A percentile compares a stretch with the other conserved stretches of the same genome.
Evolutionary conservation across 192 early-diverging fungal species (phyloP).

Genomic region (Chytriomyces sp.): DNA sequence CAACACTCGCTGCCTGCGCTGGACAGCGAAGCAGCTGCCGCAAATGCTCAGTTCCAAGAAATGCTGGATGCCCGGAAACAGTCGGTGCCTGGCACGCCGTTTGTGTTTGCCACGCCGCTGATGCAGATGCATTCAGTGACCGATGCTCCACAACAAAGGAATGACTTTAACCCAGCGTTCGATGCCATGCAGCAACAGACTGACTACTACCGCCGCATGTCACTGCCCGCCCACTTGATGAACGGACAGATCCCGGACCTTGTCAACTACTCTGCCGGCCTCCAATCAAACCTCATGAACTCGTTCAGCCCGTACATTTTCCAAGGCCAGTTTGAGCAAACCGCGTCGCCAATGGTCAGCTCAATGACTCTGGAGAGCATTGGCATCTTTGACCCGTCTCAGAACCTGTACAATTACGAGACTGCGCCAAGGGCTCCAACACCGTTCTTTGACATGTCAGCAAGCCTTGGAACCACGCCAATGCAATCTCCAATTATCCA

Average conservation of each 20-base stretch:
- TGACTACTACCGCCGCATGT: constrained; percentile 23
- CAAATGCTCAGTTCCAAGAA: not conserved
- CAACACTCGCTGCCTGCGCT: not conserved
- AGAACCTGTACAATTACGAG: not conserved
- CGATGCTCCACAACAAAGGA: not conserved
- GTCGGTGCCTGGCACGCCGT: not conserved
- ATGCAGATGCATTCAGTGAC: not conserved
- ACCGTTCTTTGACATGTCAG: not conserved
- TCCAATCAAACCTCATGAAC: constrained; percentile 18
- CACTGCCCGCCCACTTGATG: constrained; percentile 5
- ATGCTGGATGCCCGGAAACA: not conserved
- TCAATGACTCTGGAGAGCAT: constrained; percentile 3
- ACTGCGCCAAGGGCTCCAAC: not conserved
- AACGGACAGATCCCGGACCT: not conserved
- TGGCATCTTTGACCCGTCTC: not conserved
- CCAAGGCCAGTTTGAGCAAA: constrained; percentile 6
- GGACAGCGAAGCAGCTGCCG: not conserved
- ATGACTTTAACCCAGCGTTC: not conserved
- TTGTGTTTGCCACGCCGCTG: not conserved
- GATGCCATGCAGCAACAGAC: not conserved
- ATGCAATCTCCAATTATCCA: not conserved
- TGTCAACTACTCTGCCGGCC: not conserved
- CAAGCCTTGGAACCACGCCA: not conserved
- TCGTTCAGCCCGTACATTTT: constrained; percentile 22
- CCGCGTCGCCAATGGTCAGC: not conserved